Conservation (phyloP, 805 yeast genomes). For the Hanseniaspora guilliermondii region DNA sequence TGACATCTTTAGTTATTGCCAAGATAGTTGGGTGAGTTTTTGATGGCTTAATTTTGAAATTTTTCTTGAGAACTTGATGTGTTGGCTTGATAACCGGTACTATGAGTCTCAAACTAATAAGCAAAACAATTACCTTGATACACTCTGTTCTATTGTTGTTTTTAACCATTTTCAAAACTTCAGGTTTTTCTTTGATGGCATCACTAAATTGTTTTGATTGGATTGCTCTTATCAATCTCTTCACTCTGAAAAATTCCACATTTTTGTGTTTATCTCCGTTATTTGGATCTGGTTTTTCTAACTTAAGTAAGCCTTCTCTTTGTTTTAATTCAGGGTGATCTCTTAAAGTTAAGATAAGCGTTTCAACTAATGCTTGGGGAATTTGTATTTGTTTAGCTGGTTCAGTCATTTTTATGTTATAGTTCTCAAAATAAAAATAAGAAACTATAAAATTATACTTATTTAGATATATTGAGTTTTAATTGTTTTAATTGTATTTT, state of each 20-base stretch:
- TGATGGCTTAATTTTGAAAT: slow-evolving; percentile 50
- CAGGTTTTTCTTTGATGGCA: slow-evolving; percentile 37
- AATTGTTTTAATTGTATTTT: too few relatives aligned
- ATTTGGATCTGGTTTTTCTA: slow-evolving; percentile 1
- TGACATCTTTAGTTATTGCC: slow-evolving; percentile 21
- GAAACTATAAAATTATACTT: too few relatives aligned
- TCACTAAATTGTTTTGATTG: slow-evolving; percentile 55
- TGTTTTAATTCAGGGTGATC: slow-evolving; percentile 57
- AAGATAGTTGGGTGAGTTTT: slow-evolving; percentile 40
- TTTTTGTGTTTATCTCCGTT: slow-evolving; percentile 2
- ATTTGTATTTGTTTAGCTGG: slow-evolving; percentile 14
- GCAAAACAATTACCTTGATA: slow-evolving; percentile 31
- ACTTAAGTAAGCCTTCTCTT: slow-evolving; percentile 63
- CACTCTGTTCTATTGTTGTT: slow-evolving; percentile 29
- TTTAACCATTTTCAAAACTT: slow-evolving; percentile 37
- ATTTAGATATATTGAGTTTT: too few relatives aligned
- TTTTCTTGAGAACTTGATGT: slow-evolving; percentile 46
- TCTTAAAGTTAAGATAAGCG: slow-evolving; percentile 61
- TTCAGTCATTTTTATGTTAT: slow-evolving; percentile 3
- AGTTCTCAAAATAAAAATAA: too few relatives aligned
- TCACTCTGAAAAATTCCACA: slow-evolving; percentile 76
- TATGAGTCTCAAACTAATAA: slow-evolving; percentile 41
- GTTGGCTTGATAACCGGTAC: slow-evolving; percentile 67
- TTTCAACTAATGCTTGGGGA: slow-evolving; percentile 44
- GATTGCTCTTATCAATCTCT: slow-evolving; percentile 71